A percentile compares a stretch with the other conserved stretches of the same genome.
Evolutionary conservation across 1,139 yeast genomes (phyloP).

Genomic region (Debaryomyces udenii): DNA sequence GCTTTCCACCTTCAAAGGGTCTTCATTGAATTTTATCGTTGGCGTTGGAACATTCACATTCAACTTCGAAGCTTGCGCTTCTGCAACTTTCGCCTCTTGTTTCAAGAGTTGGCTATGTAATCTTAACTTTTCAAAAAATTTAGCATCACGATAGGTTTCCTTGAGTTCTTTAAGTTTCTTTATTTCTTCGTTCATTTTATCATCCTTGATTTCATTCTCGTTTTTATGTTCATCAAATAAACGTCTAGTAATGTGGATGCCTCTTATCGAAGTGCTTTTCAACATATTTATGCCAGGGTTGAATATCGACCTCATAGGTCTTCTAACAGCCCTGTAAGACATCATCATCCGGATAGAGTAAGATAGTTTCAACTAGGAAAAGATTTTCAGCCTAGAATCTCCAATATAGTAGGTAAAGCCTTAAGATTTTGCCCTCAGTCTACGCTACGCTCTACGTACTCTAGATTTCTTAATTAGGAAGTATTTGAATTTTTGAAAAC

Average conservation of each 20-base stretch:
- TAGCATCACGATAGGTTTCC: slow-evolving; percentile 27
- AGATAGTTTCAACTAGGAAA: background rate
- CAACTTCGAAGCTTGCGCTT: slow-evolving; percentile 24
- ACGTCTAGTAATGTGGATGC: slow-evolving; percentile 10
- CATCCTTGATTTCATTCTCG: slow-evolving; percentile 15
- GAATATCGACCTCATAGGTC: slow-evolving; percentile 9
- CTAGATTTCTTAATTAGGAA: slow-evolving; percentile 21
- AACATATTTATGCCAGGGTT: slow-evolving; percentile 4
- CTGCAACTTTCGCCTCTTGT: slow-evolving; percentile 29
- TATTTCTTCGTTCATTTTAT: slow-evolving; percentile 20
- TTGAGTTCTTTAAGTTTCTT: slow-evolving; percentile 26
- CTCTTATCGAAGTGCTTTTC: slow-evolving; percentile 1
- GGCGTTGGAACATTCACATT: slow-evolving; percentile 25
- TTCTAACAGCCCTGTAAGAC: slow-evolving; percentile 12
- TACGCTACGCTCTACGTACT: slow-evolving; percentile 10
- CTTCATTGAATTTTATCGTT: slow-evolving; percentile 20
- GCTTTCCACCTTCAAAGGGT: slow-evolving; percentile 24
- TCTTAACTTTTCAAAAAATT: slow-evolving; percentile 30
- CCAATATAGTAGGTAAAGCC: background rate
- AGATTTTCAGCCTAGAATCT: background rate
- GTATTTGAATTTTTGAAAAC: background rate
- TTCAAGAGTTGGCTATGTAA: slow-evolving; percentile 28
- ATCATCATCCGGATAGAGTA: slow-evolving; percentile 6
- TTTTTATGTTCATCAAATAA: slow-evolving; percentile 12
- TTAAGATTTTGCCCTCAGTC: slow-evolving; percentile 20